phyloP scores from a whole-genome alignment of 768 basidiomycete genomes.

The Tulasnella sp. region DNA sequence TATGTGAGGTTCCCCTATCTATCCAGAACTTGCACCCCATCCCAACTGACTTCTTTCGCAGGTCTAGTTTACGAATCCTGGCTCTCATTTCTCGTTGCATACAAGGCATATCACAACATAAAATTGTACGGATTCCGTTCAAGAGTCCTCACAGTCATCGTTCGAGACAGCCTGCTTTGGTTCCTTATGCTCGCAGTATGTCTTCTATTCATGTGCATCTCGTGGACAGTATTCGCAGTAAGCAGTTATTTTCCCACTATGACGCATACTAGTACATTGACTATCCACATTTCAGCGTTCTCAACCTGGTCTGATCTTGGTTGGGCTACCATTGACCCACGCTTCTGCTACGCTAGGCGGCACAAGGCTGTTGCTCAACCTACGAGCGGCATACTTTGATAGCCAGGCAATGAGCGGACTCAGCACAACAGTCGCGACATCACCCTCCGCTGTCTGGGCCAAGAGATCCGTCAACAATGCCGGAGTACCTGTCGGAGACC shows the following conservation, averaged over 20 bases:
- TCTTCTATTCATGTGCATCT: background rate
- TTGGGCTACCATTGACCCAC: constrained; percentile 1
- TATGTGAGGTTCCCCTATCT: background rate
- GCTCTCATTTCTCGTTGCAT: background rate
- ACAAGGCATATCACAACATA: background rate
- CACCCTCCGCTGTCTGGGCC: too few relatives aligned
- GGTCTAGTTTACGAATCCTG: constrained; percentile 2
- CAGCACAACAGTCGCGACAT: too few relatives aligned
- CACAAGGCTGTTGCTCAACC: constrained; percentile 4
- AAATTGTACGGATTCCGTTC: background rate
- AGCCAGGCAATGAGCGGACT: too few relatives aligned
- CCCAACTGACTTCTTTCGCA: background rate
- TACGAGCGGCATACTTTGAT: constrained; percentile 5
- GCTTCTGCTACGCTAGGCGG: constrained; percentile 6
- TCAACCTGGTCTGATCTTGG: background rate
- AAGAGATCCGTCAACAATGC: too few relatives aligned
- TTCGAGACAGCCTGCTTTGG: constrained; percentile 5
- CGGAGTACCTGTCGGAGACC: too few relatives aligned
- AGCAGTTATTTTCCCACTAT: background rate
- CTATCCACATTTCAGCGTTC: background rate
- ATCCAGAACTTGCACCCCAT: background rate
- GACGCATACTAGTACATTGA: background rate
- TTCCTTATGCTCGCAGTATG: constrained; percentile 3
- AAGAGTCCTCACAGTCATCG: background rate
- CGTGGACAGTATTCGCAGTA: background rate